Base-by-base conservation (phyloP, 208 protist species). In the Acanthamoeba healyi region DNA sequence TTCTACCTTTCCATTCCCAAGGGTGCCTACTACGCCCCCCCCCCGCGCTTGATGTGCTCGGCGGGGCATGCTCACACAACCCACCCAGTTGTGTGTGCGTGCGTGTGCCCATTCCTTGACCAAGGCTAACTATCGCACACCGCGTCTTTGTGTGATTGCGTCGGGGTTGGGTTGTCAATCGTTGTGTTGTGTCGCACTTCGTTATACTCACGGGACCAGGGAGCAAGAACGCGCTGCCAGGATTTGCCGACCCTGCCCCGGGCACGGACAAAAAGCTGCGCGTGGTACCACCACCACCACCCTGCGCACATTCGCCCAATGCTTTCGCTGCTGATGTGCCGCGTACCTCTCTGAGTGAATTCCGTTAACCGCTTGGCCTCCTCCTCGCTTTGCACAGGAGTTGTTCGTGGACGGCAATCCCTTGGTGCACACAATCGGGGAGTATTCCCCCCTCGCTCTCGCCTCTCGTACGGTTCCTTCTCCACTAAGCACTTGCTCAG, bases 221-320 rank as follows among this genome's bases (percentile, higher is more conserved):
- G 22, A 82, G 72, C 72, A 82, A 82, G 72, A 82, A 82, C 22
- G 36, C 72, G 36, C 42, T 82, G 26, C 72, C 72, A 0, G 72
- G 72, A 29, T 82, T 82, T 36, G 26, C 19, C 24, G 72, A 82
- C 42, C 72, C 72, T n/a, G 36, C 36, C 6, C 15, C 24, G 42
- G 72, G 72, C 26, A 14, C 15, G 0, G 40, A 51, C 72, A 82
- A 82, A 34, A 44, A 82, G 72, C 72, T 82, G 42, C 36, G 72
- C 2, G 42, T 82, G 72, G 72, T 82, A 38, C 40, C 14, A 79
- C 70, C 14, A 19, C 72, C 12, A 9, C 6, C 0, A n/a, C 32
- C 9, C 40, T 34, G n/a, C n/a, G n/a, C n/a, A n/a, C n/a, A n/a
- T n/a, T n/a, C n/a, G n/a, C n/a, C n/a, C n/a, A n/a, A n/a, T n/a